Percentiles rank a stretch among this genome's conserved stretches.
Evolutionary conservation across 2,329 filamentous ascomycete species (phyloP).

Genomic region (Aspergillus versicolor): DNA sequence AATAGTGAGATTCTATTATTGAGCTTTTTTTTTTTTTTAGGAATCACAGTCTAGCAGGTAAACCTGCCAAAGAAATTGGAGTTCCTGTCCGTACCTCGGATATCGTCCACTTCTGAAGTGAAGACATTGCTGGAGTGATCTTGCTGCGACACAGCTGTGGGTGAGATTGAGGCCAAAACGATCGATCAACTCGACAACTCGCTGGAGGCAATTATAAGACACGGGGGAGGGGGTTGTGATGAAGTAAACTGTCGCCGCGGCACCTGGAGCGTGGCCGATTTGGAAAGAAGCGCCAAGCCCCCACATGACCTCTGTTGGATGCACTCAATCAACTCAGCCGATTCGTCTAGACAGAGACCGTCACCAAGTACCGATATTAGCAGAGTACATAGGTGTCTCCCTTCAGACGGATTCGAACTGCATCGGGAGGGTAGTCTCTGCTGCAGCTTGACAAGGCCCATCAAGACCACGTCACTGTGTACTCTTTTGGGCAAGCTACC

Average conservation of each 20-base stretch:
- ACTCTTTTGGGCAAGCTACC: conserved; percentile 2
- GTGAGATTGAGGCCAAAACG: not conserved
- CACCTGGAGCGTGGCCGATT: conserved; percentile 4
- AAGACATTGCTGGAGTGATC: conserved; percentile 26
- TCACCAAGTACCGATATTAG: no score
- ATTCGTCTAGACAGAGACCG: not conserved
- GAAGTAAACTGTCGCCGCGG: not conserved
- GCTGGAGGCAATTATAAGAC: not conserved
- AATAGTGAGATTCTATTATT: conserved; percentile 10
- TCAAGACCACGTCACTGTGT: conserved; percentile 4
- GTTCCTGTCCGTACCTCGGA: conserved; percentile 37
- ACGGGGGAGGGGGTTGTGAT: not conserved
- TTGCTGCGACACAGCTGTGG: not conserved
- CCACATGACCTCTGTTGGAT: not conserved
- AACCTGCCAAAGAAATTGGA: not conserved
- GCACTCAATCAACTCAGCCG: not conserved
- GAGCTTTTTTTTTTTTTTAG: not conserved
- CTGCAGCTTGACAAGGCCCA: not conserved
- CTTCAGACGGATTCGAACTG: not conserved
- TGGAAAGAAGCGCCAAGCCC: conserved; percentile 4
- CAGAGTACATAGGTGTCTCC: not conserved
- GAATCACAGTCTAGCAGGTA: not conserved
- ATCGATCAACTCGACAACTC: not conserved
- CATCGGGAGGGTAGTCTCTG: not conserved
- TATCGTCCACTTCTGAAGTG: conserved; percentile 48